phyloP scores from a whole-genome alignment of 106 monocot genomes.

The Posidonia australis region DNA sequence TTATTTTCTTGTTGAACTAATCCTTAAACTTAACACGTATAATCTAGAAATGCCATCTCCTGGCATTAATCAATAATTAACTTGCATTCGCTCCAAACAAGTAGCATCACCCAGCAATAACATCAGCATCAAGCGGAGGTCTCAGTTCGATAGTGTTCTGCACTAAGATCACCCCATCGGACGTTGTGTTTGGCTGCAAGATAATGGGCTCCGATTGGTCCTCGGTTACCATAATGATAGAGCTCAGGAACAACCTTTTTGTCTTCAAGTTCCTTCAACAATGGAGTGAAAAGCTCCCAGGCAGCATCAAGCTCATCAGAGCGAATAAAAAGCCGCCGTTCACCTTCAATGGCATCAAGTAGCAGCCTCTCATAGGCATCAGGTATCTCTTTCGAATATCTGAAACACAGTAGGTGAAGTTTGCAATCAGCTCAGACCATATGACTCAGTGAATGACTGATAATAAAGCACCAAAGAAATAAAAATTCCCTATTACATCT shows the following conservation, averaged over 20 bases:
- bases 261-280: slow-evolving; percentile 79
- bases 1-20: no score
- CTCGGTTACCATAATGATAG: slow-evolving; percentile 84
- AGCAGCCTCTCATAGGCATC: slow-evolving; percentile 95
- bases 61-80: no score
- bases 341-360: slow-evolving; percentile 89
- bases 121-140: no score
- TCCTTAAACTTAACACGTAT: no score
- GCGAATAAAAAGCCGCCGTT: slow-evolving; percentile 80
- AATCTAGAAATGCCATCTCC: no score
- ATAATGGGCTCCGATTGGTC: slow-evolving; percentile 75
- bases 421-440: not conserved
- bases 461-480: no score
- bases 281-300: slow-evolving; percentile 80
- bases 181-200: slow-evolving; percentile 82
- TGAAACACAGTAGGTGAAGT: slow-evolving; percentile 10
- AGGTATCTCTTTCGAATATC: slow-evolving; percentile 89
- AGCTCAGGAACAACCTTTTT: slow-evolving; percentile 73
- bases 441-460: no score
- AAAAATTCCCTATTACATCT: no score
- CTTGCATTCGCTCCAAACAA: no score
- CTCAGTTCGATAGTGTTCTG: slow-evolving; percentile 33
- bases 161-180: slow-evolving; percentile 68
- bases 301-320: slow-evolving; percentile 93
- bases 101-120: not conserved